A percentile compares a stretch with the other conserved stretches of the same genome.
Conservation (phyloP, 2,329 filamentous ascomycete species). For the Claviceps sp. region DNA sequence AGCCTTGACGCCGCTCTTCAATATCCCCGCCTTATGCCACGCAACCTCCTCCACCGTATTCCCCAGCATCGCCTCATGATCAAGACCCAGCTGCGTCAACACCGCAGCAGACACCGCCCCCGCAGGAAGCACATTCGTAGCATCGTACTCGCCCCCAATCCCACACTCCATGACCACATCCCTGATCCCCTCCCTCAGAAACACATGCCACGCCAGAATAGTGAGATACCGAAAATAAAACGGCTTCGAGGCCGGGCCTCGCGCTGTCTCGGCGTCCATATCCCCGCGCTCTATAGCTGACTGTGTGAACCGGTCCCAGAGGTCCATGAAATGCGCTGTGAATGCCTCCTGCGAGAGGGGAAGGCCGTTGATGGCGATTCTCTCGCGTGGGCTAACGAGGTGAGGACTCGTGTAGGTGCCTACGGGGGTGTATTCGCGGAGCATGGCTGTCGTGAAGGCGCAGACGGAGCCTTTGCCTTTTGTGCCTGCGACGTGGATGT, state of each 20-base stretch:
- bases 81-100: conserved; percentile 71
- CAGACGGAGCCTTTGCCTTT: conserved; percentile 90
- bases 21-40: conserved; percentile 86
- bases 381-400: conserved; percentile 68
- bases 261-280: conserved; percentile 25
- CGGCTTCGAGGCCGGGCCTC: conserved; percentile 55
- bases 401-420: conserved; percentile 83
- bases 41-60: conserved; percentile 66
- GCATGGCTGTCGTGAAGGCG: conserved; percentile 67
- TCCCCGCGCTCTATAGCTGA: conserved; percentile 21
- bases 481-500: conserved; percentile 79
- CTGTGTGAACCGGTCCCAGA: conserved; percentile 54
- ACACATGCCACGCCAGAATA: conserved; percentile 75
- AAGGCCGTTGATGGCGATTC: conserved; percentile 65
- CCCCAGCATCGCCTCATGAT: conserved; percentile 73
- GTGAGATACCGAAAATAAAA: conserved; percentile 90
- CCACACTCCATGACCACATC: conserved; percentile 83
- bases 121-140: conserved; percentile 65
- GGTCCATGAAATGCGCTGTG: conserved; percentile 65
- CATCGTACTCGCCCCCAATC: conserved; percentile 86
- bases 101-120: conserved; percentile 55
- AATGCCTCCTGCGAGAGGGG: conserved; percentile 59
- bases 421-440: conserved; percentile 39
- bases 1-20: conserved; percentile 46
- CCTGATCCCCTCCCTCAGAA: conserved; percentile 60